Base-by-base conservation (phyloP, 345 rosid genomes). In the Euphorbia lathyris region DNA sequence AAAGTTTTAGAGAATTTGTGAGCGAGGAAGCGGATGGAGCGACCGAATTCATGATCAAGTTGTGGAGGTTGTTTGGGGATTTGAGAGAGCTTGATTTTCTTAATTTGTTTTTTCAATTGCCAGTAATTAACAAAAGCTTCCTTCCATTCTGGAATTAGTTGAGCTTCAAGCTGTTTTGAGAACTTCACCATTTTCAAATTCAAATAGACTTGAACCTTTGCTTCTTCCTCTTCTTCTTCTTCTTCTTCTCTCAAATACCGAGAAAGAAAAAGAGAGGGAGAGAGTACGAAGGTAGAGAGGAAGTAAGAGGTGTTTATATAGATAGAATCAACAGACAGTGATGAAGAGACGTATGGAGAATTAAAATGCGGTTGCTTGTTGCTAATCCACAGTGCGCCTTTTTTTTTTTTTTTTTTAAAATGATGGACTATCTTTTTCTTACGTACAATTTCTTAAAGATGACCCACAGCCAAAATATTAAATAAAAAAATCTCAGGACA, bases 121-220 rank as follows among this genome's bases (percentile, higher is more conserved):
- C 96, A 79, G 71, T 96, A 96, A 77, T 92, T 86, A 29, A 90
- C 99, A 58, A 92, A 96, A 47, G 96, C 97, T 16, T 89, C 98
- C 67, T 89, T 96, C 99, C 99, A 96, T 75, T 96, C 98, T 0
- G 99, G 99, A 61, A 96, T 96, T 0, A 96, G 84, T 68, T 96
- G 99, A 75, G 99, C 99, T 63, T 92, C 97, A 1, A 96, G 85
- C 81, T 96, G 93, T 74, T 90, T 96, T 0, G 99, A 96, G 82
- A 96, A 96, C 84, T 96, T 96, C 86, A 96, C 98, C 99, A 96
- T 95, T 84, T 70, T 67, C 34, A 20, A 19, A 5, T 19, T 13
- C 2, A 17, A n/a, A n/a, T n/a, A n/a, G n/a, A n/a, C n/a, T n/a
- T n/a, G n/a, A n/a, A n/a, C n/a, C 38, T 34, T 7, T 34, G 3